phyloP scores from a whole-genome alignment of 2,329 filamentous ascomycete genomes.

The Alternaria brassicae region DNA sequence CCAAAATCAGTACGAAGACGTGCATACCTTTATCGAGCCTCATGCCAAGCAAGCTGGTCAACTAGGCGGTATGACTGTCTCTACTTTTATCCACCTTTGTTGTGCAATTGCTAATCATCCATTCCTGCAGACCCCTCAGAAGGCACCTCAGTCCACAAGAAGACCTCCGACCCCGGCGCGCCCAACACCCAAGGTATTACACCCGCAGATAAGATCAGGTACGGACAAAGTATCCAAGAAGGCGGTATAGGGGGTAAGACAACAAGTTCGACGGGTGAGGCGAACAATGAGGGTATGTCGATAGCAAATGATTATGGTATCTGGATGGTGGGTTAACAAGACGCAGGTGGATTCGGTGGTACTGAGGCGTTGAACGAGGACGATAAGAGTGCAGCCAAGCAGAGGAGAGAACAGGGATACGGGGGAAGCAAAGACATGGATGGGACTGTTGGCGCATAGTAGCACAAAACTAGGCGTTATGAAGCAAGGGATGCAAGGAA shows the following conservation, averaged over 20 bases:
- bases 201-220: constrained; percentile 60
- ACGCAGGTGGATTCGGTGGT: constrained; percentile 47
- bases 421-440: constrained; percentile 57
- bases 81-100: not conserved
- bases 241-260: constrained; percentile 64
- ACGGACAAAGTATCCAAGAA: constrained; percentile 64
- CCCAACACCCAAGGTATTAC: constrained; percentile 52
- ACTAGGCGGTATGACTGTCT: constrained; percentile 57
- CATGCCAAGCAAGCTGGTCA: constrained; percentile 64
- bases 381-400: constrained; percentile 47
- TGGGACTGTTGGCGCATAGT: constrained; percentile 57
- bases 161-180: constrained; percentile 45
- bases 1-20: constrained; percentile 67
- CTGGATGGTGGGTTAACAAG: constrained; percentile 6
- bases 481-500: not conserved
- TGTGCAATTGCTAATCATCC: not conserved
- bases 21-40: constrained; percentile 57
- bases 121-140: constrained; percentile 4
- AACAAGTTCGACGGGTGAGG: constrained; percentile 45
- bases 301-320: not conserved
- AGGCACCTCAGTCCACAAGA: constrained; percentile 21
- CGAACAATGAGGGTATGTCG: constrained; percentile 50
- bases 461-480: constrained; percentile 30
- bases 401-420: constrained; percentile 62
- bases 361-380: constrained; percentile 51